A percentile compares a stretch with the other conserved stretches of the same genome.
phyloP scores from a whole-genome alignment of 1,284 basidiomycete species.

The Sutorius eximius region DNA sequence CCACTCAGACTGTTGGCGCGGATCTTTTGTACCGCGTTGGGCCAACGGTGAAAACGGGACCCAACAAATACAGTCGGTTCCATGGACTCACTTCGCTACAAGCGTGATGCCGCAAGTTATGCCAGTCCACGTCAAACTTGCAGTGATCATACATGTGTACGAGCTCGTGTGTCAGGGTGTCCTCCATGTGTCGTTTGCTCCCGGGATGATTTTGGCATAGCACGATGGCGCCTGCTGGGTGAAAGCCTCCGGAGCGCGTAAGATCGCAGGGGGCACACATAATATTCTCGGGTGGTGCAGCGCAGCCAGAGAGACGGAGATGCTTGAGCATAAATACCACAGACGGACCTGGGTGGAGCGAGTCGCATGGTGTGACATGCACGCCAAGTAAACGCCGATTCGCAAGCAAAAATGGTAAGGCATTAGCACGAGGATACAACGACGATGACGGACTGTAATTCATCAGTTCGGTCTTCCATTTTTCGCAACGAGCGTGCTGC shows the following conservation, averaged over 20 bases:
- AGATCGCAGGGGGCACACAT: constrained; percentile 81
- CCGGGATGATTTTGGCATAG: constrained; percentile 84
- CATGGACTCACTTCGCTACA: constrained; percentile 82
- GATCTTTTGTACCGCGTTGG: constrained; percentile 64
- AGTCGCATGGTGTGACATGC: constrained; percentile 2
- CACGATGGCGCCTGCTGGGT: constrained; percentile 72
- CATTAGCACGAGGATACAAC: constrained; percentile 13
- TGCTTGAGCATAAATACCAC: constrained; percentile 90
- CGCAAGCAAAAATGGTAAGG: constrained; percentile 6
- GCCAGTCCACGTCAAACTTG: constrained; percentile 92
- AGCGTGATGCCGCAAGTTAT: constrained; percentile 88
- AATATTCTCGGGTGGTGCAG: constrained; percentile 67
- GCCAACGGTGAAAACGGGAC: background rate
- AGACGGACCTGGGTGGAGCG: constrained; percentile 61
- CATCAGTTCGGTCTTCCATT: constrained; percentile 52
- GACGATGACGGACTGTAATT: constrained; percentile 44
- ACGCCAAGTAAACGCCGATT: constrained; percentile 8
- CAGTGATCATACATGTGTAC: constrained; percentile 97
- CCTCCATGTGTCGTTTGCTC: constrained; percentile 86
- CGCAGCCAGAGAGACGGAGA: constrained; percentile 70
- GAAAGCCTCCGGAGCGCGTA: constrained; percentile 80
- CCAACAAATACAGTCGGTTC: background rate
- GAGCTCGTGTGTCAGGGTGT: constrained; percentile 91
- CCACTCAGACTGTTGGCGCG: constrained; percentile 92
- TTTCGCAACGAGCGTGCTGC: constrained; percentile 45